These are phyloP conservation scores for Clarireedia homoeocarpa DNA, from an alignment of 2,329 filamentous ascomycete genomes.

Conservation along the genomic window DNA sequence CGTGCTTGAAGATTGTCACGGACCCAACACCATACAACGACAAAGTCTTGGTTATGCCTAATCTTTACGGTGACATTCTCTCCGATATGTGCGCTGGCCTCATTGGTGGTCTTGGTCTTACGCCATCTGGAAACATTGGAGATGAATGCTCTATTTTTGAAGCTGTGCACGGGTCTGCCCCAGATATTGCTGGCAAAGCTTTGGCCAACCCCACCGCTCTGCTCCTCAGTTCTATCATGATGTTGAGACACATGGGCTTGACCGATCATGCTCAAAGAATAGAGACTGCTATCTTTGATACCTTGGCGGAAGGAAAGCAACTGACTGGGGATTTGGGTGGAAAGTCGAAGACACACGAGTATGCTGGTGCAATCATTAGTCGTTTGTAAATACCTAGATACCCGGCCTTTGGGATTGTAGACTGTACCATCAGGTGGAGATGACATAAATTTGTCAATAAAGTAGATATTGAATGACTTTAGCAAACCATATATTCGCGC, in stretches of 20 bases:
- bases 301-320: constrained; percentile 89
- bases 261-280: constrained; percentile 78
- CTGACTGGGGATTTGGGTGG: constrained; percentile 95
- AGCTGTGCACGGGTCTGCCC: constrained; percentile 94
- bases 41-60: constrained; percentile 97
- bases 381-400: constrained; percentile 31
- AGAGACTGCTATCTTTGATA: constrained; percentile 91
- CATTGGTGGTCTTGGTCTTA: constrained; percentile 94
- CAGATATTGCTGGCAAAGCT: constrained; percentile 91
- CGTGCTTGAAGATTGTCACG: constrained; percentile 97
- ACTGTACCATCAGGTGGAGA: constrained; percentile 24
- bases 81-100: constrained; percentile 99
- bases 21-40: constrained; percentile 96
- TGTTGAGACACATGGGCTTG: constrained; percentile 97
- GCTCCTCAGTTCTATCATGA: constrained; percentile 95
- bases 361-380: constrained; percentile 80
- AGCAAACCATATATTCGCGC: neutral
- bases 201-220: constrained; percentile 97
- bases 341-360: constrained; percentile 93
- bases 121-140: constrained; percentile 96
- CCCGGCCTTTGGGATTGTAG: constrained; percentile 20
- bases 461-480: constrained; percentile 8
- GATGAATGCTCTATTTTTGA: constrained; percentile 99
- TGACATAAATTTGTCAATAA: constrained; percentile 1
- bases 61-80: constrained; percentile 98